These are phyloP conservation scores for Calocera cornea DNA, from an alignment of 768 basidiomycete genomes.

Conservation along the genomic window DNA sequence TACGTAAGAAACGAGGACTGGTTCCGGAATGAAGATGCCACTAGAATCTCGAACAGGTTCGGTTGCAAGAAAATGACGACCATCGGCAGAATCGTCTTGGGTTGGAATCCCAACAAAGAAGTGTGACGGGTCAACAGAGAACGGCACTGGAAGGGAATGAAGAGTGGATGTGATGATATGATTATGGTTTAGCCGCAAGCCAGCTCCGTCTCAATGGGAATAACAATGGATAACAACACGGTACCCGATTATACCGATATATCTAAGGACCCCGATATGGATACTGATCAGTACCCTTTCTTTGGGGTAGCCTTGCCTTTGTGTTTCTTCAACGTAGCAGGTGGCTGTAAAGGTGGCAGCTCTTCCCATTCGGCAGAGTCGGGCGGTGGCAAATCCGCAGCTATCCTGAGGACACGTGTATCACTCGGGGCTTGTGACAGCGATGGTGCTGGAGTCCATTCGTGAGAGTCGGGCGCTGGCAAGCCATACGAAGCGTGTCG, in stretches of 20 bases:
- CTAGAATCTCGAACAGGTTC: not conserved
- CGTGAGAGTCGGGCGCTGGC: conserved; percentile 6
- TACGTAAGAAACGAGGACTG: not conserved
- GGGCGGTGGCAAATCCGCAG: conserved; percentile 26
- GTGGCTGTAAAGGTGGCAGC: conserved; percentile 1
- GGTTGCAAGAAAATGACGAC: not conserved
- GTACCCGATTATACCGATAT: not conserved
- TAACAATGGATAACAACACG: not conserved
- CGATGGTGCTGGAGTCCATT: not conserved
- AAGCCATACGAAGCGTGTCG: not conserved
- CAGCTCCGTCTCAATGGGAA: not conserved
- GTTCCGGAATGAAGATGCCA: not conserved
- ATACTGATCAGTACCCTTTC: not conserved
- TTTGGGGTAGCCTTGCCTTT: not conserved
- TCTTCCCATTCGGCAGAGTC: conserved; percentile 27
- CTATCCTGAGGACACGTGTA: not conserved
- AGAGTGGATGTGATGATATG: not conserved
- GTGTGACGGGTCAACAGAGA: not conserved
- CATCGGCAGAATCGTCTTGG: not conserved
- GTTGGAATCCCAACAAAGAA: not conserved
- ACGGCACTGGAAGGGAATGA: not conserved
- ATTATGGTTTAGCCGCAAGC: not conserved
- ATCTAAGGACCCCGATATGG: not conserved
- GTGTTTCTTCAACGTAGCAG: not conserved
- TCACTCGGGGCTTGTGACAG: not conserved